Base-by-base conservation (phyloP, 2,329 filamentous ascomycete genomes). In the Exophiala aquamarina region DNA sequence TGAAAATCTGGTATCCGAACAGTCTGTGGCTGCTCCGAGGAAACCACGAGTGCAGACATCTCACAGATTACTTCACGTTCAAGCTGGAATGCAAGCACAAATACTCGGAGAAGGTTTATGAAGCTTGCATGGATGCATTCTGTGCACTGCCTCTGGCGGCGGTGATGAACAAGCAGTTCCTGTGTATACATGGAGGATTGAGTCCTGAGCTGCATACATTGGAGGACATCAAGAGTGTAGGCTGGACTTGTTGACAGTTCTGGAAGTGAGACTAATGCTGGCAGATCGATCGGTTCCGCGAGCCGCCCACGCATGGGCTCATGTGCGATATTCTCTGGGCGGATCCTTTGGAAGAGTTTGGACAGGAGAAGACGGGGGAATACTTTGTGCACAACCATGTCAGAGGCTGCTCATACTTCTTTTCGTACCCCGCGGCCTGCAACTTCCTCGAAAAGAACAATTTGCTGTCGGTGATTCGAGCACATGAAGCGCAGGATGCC, bases 251-350 rank as follows among this genome's bases (percentile, higher is more conserved):
- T 13, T 7, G 20, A 21, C 4, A 15, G n/a, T 21, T 26, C 8
- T 32, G 23, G 4, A 18, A 19, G 23, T 23, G 14, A 14, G 52
- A 36, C 59, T 68, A 50, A 67, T 44, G 11, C 10, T 32, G 23
- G 38, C 44, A 95, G 86, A 94, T 98, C 69, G 92, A 98, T 68
- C 90, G 93, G 50, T 98, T 98, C 81, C 83, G 91, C 50, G 93
- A 98, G 70, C 93, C 93, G 36, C 93, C 93, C 3, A 98, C 93
- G 2, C 92, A 97, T 65, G 93, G 93, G 40, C 76, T 98, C 59
- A 98, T 98, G 93, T 98, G 93, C 71, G 93, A 98, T 66, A 95
- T 98, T 54, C 86, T 98, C 19, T 98, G 93, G 93, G 93, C 93
- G 37, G 93, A 98, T 65, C 93, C 93, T 36, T 79, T 98, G 23